Conservation (phyloP, 306 rosid genomes). For the Pachyrhizus erosus region DNA sequence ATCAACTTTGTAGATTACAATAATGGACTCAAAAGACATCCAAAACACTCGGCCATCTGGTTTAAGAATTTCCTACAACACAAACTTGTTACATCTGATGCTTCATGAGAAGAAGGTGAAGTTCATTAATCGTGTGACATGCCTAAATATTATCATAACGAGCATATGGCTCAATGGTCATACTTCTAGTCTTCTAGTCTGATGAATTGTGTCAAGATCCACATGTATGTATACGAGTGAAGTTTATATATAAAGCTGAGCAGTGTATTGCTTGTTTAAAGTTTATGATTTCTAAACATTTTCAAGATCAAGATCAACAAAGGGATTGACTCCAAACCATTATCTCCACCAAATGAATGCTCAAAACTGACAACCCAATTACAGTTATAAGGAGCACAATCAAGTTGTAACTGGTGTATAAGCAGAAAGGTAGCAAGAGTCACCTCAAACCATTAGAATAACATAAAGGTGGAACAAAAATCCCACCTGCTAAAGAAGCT, state of each 20-base stretch:
- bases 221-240: not conserved
- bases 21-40: slow-evolving; percentile 51
- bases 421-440: not conserved
- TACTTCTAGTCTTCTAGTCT: not conserved
- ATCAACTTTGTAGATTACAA: slow-evolving; percentile 55
- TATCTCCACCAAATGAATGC: not conserved
- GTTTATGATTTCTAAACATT: not conserved
- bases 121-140: not conserved
- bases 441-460: not conserved
- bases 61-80: slow-evolving; percentile 32
- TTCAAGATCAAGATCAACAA: not conserved
- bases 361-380: not conserved
- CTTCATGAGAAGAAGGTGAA: not conserved
- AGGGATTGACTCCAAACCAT: not conserved
- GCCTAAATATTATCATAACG: not conserved
- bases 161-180: not conserved
- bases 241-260: not conserved
- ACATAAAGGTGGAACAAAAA: not conserved
- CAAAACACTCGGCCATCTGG: slow-evolving; percentile 53
- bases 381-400: not conserved
- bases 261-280: not conserved
- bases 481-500: not conserved
- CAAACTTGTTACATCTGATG: not conserved
- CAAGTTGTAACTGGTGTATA: not conserved
- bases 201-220: not conserved